These are phyloP conservation scores for Scalesia atractyloides DNA, from an alignment of 129 eudicot genomes.

Conservation along the genomic window DNA sequence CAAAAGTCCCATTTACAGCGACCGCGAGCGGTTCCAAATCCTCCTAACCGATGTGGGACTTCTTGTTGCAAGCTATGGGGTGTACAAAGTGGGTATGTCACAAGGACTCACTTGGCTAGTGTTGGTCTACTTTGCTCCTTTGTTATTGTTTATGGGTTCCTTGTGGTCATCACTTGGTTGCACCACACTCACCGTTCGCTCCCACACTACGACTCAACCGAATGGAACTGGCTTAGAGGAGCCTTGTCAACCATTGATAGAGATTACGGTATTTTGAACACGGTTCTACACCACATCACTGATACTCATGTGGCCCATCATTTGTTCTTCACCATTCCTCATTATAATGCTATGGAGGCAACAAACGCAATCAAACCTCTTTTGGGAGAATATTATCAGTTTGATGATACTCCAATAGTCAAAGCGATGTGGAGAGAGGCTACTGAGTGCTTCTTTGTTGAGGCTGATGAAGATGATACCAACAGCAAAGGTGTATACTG, in stretches of 20 bases:
- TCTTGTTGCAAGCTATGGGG: neutral
- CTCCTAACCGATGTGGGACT: conserved; percentile 2
- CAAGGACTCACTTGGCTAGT: conserved; percentile 9
- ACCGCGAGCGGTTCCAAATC: conserved; percentile 1
- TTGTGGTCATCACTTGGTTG: conserved; percentile 4
- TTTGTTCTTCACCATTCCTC: conserved; percentile 11
- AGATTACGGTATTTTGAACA: conserved; percentile 3
- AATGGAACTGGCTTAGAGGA: conserved; percentile 10
- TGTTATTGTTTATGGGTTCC: conserved; percentile 9
- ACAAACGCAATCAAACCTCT: neutral
- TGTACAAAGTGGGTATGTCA: neutral
- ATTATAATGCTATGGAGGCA: conserved; percentile 4
- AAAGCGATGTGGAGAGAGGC: conserved; percentile 14
- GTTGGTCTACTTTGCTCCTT: conserved; percentile 5
- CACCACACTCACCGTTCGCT: conserved; percentile 2
- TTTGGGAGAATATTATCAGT: conserved; percentile 5
- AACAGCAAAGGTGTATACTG: conserved; percentile 6
- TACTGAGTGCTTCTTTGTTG: conserved; percentile 10
- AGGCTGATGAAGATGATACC: neutral
- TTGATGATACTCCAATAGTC: neutral
- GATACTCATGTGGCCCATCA: neutral
- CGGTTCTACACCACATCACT: neutral
- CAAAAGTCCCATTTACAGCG: neutral
- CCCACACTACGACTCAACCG: conserved; percentile 8
- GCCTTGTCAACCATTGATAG: conserved; percentile 4